Base-by-base conservation (phyloP, 352 stramenopile genomes). In the Phytophthora sansomeana region DNA sequence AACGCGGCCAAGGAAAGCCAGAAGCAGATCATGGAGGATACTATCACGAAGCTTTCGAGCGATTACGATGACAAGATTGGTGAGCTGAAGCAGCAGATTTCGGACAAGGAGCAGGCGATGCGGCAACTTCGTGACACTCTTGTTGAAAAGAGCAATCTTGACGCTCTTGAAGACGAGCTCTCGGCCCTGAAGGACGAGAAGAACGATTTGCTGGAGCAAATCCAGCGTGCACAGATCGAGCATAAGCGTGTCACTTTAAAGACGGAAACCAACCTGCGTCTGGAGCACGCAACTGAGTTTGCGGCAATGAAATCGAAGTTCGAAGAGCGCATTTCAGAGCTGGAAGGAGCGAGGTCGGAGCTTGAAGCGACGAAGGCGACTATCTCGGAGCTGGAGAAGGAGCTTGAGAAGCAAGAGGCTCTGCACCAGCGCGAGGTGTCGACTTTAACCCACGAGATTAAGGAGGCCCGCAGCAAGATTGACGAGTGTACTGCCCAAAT, bases 21-120 rank as follows among this genome's bases (percentile, higher is more conserved):
- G 35, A 62, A 70, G 10, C 44, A 70, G 6, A 64, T 69, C 1
- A 69, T 85, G 47, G 71, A 85, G 6, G 68, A 75, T 9, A 80
- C 72, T 13, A 69, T 87, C 16, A 64, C 58, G 16, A 74, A 80
- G 19, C 63, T 93, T 2, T 67, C 75, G 9, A 77, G 53, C 6
- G 81, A 90, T 28, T 91, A 88, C 42, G 72, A 80, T 24, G 38
- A 64, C 5, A 84, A 84, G 60, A 77, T 91, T 19, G 39, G 69
- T 5, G 65, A 72, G 21, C 54, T 92, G 6, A 68, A 88, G 26
- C 70, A 71, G 16, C 63, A 76, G 9, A 77, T 91, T 13, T 35
- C 32, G 0, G 59, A 77, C 28, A 85, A 87, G 58, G 81, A 93
- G 53, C 60, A 75, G 3, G 68, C 78, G 4, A 78, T 89, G 58